phyloP scores from a whole-genome alignment of 768 basidiomycete species.

The Asterophora parasitica region DNA sequence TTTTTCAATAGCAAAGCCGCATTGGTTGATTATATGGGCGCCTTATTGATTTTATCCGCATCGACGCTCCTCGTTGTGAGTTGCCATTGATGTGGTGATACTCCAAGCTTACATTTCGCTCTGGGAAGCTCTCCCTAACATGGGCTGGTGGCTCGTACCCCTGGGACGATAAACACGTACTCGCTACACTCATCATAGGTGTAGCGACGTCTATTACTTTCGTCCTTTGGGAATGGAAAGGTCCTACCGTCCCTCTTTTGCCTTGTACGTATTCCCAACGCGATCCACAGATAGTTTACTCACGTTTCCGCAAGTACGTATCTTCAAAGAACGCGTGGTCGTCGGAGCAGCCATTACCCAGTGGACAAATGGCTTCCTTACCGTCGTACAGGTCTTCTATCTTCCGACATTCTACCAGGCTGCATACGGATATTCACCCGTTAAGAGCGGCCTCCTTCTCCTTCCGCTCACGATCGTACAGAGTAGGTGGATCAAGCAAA shows the following conservation, averaged over 20 bases:
- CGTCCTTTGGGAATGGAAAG: constrained; percentile 50
- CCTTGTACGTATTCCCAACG: constrained; percentile 31
- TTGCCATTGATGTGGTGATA: not conserved
- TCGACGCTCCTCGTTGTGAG: constrained; percentile 46
- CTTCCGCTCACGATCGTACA: constrained; percentile 53
- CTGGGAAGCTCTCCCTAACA: constrained; percentile 14
- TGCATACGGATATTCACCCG: constrained; percentile 48
- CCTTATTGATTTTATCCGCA: constrained; percentile 40
- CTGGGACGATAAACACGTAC: constrained; percentile 48
- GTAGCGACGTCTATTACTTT: constrained; percentile 36
- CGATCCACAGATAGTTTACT: not conserved
- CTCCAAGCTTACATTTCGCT: not conserved
- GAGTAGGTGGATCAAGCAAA: constrained; percentile 23
- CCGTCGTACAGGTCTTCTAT: constrained; percentile 49
- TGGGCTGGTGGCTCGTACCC: constrained; percentile 51
- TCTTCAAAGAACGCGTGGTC: constrained; percentile 47
- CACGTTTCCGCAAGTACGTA: constrained; percentile 33
- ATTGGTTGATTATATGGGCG: constrained; percentile 47
- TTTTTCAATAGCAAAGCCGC: constrained; percentile 36
- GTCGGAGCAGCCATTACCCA: constrained; percentile 47
- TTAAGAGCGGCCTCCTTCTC: constrained; percentile 49
- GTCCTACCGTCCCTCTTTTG: constrained; percentile 48
- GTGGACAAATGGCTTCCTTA: constrained; percentile 43
- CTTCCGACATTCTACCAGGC: constrained; percentile 58
- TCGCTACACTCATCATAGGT: constrained; percentile 41